phyloP scores from a whole-genome alignment of 164 flowering plant species.

The Litsea cubeba region DNA sequence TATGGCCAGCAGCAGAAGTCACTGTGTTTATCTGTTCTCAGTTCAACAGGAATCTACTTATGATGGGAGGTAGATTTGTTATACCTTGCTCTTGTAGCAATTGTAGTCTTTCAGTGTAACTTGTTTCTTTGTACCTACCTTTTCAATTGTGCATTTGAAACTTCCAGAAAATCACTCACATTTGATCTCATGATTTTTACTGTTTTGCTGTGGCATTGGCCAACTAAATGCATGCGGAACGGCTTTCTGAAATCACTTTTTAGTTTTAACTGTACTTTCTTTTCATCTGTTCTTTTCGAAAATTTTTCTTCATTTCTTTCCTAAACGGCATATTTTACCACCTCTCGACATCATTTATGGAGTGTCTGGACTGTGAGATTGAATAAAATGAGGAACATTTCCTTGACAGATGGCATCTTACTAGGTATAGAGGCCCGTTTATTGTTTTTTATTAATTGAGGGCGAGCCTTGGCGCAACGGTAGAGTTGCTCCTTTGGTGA shows the following conservation, averaged over 20 bases:
- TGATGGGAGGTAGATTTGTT: constrained; percentile 44
- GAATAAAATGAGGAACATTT: no score
- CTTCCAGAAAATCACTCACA: no score
- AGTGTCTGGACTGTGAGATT: no score
- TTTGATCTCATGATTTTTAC: no score
- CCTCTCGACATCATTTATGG: no score
- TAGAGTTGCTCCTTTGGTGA: no score
- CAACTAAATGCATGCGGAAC: no score
- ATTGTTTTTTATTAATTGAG: neutral
- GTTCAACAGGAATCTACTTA: constrained; percentile 41
- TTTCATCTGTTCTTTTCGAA: no score
- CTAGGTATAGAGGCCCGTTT: neutral
- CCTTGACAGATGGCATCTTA: neutral
- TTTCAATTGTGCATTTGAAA: no score
- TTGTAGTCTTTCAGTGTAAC: neutral
- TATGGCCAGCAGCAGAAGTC: constrained; percentile 88
- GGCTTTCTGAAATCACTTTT: neutral
- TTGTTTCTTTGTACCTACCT: neutral
- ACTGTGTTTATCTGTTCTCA: constrained; percentile 62
- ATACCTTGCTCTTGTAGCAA: neutral
- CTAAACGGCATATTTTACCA: neutral
- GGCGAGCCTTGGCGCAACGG: no score
- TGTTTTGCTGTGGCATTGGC: no score
- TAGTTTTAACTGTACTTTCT: neutral
- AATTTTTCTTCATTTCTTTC: neutral